phyloP scores from a whole-genome alignment of 352 stramenopile genomes.

The Paralagenidium karlingii region DNA sequence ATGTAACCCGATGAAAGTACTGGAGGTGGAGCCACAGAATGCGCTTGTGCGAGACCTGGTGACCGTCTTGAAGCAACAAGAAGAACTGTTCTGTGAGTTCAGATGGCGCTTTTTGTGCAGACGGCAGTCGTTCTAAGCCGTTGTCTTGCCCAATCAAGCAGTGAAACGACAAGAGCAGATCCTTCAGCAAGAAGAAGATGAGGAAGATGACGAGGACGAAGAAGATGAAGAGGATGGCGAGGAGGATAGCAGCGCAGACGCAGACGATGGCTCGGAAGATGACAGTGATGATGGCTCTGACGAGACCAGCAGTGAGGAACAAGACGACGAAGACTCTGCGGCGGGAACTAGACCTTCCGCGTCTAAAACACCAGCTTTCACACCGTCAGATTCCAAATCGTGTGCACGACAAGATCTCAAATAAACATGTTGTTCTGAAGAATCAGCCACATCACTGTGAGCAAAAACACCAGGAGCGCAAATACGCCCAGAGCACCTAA shows the following conservation, averaged over 20 bases:
- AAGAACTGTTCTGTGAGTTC: too few relatives aligned
- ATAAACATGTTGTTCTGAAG: too few relatives aligned
- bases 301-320: slow-evolving; percentile 9
- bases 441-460: too few relatives aligned
- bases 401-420: too few relatives aligned
- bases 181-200: slow-evolving; percentile 12
- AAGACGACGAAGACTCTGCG: slow-evolving; percentile 10
- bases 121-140: too few relatives aligned
- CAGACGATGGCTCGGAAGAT: slow-evolving; percentile 24
- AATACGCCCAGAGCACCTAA: too few relatives aligned
- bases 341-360: too few relatives aligned
- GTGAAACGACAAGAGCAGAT: slow-evolving; percentile 5
- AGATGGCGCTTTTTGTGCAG: too few relatives aligned
- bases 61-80: slow-evolving; percentile 39
- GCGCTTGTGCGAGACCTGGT: slow-evolving; percentile 48
- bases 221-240: slow-evolving; percentile 45
- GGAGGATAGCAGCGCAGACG: slow-evolving; percentile 36
- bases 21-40: slow-evolving; percentile 42
- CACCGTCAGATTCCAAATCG: too few relatives aligned
- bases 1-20: slow-evolving; percentile 14
- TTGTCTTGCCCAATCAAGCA: too few relatives aligned
- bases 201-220: slow-evolving; percentile 24
- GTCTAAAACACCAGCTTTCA: too few relatives aligned
- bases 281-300: slow-evolving; percentile 10
- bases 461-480: too few relatives aligned